phyloP scores from a whole-genome alignment of 805 yeast genomes.

The Candida lessepsii region DNA sequence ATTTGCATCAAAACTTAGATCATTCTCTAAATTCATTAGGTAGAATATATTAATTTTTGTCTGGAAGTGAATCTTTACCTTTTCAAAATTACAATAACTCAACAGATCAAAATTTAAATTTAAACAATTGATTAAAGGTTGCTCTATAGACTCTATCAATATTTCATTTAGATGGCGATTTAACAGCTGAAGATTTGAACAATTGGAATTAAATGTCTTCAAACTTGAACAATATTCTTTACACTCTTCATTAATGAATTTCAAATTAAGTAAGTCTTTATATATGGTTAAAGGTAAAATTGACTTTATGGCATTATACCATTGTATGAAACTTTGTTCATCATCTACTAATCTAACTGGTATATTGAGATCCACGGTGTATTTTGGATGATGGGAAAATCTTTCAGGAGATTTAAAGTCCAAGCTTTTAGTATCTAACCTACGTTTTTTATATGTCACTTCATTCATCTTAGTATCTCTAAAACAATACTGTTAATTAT shows the following conservation, averaged over 20 bases:
- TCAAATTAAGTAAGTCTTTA: conserved; percentile 10
- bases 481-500: not conserved
- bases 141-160: conserved; percentile 12
- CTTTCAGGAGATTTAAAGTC: not conserved
- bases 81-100: conserved; percentile 19
- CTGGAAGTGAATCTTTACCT: conserved; percentile 19
- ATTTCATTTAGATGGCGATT: conserved; percentile 11
- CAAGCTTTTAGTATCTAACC: not conserved
- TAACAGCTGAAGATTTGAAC: not conserved
- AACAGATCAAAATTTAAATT: not conserved
- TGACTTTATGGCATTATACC: conserved; percentile 12
- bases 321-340: conserved; percentile 11
- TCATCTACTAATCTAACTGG: conserved; percentile 12
- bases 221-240: conserved; percentile 9
- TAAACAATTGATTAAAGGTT: not conserved
- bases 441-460: conserved; percentile 2
- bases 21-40: conserved; percentile 19
- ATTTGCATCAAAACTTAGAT: conserved; percentile 11
- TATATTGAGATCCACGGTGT: conserved; percentile 12
- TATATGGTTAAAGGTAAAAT: conserved; percentile 12
- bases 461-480: not conserved
- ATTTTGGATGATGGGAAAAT: not conserved
- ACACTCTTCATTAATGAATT: conserved; percentile 11
- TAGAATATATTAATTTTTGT: conserved; percentile 17
- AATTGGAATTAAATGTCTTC: conserved; percentile 6